Evolutionary conservation across 2,329 filamentous ascomycete species (phyloP), one percentile per base, ranked within the genome.

Genomic region (Pseudocercospora crystallina): DNA sequence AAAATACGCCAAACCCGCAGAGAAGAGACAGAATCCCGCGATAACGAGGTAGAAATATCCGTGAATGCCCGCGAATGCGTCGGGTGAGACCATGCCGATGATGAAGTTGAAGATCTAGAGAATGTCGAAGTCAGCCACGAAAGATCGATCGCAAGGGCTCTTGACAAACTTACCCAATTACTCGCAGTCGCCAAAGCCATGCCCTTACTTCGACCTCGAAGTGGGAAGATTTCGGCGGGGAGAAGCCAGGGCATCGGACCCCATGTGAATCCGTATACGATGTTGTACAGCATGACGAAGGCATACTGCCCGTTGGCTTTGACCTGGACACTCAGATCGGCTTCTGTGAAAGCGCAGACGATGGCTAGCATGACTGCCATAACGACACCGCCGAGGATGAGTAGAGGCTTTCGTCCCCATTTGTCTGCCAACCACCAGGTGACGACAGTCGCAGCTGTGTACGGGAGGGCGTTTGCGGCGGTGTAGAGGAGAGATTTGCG

Each of bases 251-350:
- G 92, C 56, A 96, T 95, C 2, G 91, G 92, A 12, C 92, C 92
- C 92, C 91, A 96, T 29, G 83, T 86, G 65, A 90, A 94, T 42
- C 91, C 91, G 68, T 96, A 96, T 10, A 91, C 87, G 5, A 90
- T 91, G 65, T 96, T 96, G 74, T 96, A 96, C 42, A 96, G 85
- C 87, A 96, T 95, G 66, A 96, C 91, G 65, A 92, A 94, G 40
- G 94, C 71, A 43, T 96, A 91, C 2, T 95, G 91, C 66, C 95
- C 73, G 12, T 81, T 86, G 5, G 87, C 90, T 2, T 91, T 96
- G 62, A 79, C 78, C 26, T 71, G 72, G 42, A 95, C 80, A 61
- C 95, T 86, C 53, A 96, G 80, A 72, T 86, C 91, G 61, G 96
- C 51, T 46, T 57, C 54, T 34, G 44, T 86, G 72, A 95, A 96